A percentile compares a stretch with the other conserved stretches of the same genome.
Evolutionary conservation across 306 rosid genomes (phyloP).

Genomic region (Acacia acuminata): DNA sequence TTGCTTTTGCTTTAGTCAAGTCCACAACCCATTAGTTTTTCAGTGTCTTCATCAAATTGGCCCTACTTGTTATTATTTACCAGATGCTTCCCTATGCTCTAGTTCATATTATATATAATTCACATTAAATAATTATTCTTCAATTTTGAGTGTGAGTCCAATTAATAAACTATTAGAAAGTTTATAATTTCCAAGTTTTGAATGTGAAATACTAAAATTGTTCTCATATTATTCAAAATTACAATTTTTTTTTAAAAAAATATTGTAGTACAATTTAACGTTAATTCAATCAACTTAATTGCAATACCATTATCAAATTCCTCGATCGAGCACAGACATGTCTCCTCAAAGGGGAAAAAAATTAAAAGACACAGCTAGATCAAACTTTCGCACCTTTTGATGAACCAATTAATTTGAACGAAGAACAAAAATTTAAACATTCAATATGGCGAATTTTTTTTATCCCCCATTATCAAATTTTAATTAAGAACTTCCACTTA

Average conservation of each 20-base stretch:
- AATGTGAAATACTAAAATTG: not conserved
- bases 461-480: not conserved
- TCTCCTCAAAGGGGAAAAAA: constrained; percentile 36
- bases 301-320: not conserved
- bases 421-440: not conserved
- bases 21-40: constrained; percentile 44
- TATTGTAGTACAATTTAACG: not conserved
- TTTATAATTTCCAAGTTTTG: not conserved
- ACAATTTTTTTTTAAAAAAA: too few species aligned
- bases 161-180: too few species aligned
- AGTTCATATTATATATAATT: not conserved
- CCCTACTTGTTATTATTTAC: constrained; percentile 46
- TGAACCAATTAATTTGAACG: constrained; percentile 32
- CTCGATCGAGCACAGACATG: not conserved
- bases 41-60: constrained; percentile 42
- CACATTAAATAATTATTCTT: not conserved
- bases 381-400: constrained; percentile 34
- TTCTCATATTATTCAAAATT: not conserved
- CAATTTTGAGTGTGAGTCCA: not conserved
- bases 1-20: constrained; percentile 52
- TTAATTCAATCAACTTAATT: not conserved
- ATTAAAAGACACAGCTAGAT: constrained; percentile 22
- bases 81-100: constrained; percentile 31
- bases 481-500: not conserved
- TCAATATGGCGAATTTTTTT: not conserved